A percentile compares a stretch with the other conserved stretches of the same genome.
Evolutionary conservation across 225 moss, liverwort and hornwort genomes (phyloP).

Genomic region (Antitrichia curtipendula): DNA sequence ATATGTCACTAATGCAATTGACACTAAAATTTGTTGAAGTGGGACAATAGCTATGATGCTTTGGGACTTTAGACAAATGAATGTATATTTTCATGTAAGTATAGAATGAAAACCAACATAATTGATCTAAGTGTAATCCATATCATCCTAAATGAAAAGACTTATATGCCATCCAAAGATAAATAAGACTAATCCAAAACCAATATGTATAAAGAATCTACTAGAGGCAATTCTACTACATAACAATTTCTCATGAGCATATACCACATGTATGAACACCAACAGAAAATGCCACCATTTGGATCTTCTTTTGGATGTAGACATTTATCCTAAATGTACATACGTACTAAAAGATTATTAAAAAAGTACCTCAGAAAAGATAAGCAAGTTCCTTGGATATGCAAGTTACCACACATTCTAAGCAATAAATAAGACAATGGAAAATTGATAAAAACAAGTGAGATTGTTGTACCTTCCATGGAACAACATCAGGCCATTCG

Average conservation of each 20-base stretch:
- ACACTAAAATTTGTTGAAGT: background rate
- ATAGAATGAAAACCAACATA: background rate
- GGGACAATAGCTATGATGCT: no score
- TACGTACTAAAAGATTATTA: background rate
- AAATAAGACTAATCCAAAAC: background rate
- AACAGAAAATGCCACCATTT: background rate
- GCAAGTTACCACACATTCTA: background rate
- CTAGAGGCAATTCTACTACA: no score
- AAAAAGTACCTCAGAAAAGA: no score
- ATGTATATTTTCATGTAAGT: background rate
- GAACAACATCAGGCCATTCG: constrained; percentile 53
- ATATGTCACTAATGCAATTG: no score
- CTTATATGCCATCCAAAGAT: background rate
- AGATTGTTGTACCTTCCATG: constrained; percentile 46
- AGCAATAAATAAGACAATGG: background rate
- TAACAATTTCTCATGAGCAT: background rate
- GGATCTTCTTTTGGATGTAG: background rate
- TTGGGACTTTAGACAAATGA: no score
- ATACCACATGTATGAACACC: no score
- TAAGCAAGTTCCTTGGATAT: background rate
- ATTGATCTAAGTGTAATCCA: background rate
- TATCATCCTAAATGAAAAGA: background rate
- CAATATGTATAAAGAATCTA: background rate
- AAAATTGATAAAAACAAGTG: no score
- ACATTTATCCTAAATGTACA: no score